These are phyloP conservation scores for Byssochlamys sp. DNA, from an alignment of 2,329 filamentous ascomycete species.

Conservation along the genomic window DNA sequence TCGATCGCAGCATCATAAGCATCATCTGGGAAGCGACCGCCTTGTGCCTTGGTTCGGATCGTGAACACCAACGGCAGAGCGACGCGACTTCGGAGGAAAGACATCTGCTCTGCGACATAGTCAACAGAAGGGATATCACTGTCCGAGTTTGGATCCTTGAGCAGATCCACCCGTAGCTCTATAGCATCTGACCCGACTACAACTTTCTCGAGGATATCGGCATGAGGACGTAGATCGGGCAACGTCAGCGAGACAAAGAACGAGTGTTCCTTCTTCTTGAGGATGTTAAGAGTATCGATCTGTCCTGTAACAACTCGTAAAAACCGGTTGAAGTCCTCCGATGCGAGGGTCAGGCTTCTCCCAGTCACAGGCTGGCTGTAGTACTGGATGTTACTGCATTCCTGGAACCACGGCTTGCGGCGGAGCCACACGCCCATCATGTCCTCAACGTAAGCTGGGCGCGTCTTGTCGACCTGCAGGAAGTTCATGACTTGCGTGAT, in stretches of 20 bases:
- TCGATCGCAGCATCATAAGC: slow-evolving; percentile 59
- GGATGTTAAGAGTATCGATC: slow-evolving; percentile 44
- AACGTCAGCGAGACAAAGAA: slow-evolving; percentile 91
- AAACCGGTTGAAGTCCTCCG: slow-evolving; percentile 65
- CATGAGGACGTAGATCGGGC: slow-evolving; percentile 57
- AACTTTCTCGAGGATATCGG: slow-evolving; percentile 59
- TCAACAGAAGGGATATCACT: slow-evolving; percentile 56
- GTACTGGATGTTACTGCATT: slow-evolving; percentile 91
- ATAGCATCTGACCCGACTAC: slow-evolving; percentile 84
- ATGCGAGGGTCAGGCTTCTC: slow-evolving; percentile 42
- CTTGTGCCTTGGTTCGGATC: slow-evolving; percentile 73
- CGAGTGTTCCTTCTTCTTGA: slow-evolving; percentile 59
- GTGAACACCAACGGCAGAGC: slow-evolving; percentile 84
- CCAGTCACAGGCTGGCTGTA: slow-evolving; percentile 61
- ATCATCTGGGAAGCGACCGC: slow-evolving; percentile 75
- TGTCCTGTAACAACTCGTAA: slow-evolving; percentile 59
- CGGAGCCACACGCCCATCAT: slow-evolving; percentile 85
- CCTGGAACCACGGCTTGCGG: slow-evolving; percentile 77
- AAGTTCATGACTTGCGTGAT: slow-evolving; percentile 83
- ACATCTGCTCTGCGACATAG: slow-evolving; percentile 71
- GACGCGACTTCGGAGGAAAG: slow-evolving; percentile 62
- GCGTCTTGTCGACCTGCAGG: slow-evolving; percentile 75
- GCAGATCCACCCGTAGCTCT: slow-evolving; percentile 82
- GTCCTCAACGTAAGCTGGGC: slow-evolving; percentile 85
- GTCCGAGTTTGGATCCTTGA: slow-evolving; percentile 58